Evolutionary conservation across 805 yeast species (phyloP), one percentile per base, ranked within the genome.

Genomic region (Lipomyces sp.): DNA sequence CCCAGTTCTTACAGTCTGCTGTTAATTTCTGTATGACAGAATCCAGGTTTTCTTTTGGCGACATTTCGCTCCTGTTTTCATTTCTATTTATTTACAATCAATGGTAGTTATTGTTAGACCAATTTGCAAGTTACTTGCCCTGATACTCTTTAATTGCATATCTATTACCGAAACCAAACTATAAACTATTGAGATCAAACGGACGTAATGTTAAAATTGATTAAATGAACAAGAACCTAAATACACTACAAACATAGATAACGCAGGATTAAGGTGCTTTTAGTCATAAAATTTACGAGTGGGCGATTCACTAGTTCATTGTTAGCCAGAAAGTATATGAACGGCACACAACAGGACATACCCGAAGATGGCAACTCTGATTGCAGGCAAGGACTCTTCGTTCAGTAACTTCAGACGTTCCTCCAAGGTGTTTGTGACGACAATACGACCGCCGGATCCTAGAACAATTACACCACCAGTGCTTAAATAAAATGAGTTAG

Each of bases 281-380:
- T 84, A 93, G 76, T 92, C 96, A 76, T 92, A 92, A 85, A 90
- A 94, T 83, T 90, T 91, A 85, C 98, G 90, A 64, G 94, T 80
- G 64, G 85, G 70, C 65, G 42, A 35, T 51, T 64, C 65, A 37
- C 67, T 64, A 32, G 29, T 10, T 24, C 6, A 42, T 33, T 34
- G 34, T 24, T 18, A 30, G 18, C 24, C 18, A 33, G 24, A n/a
- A 51, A 24, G 24, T 51, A 51, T 4, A 18, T 24, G 7, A 51
- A 51, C 11, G 32, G 15, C 54, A 34, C 24, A 13, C 34, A 29
- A 37, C 6, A n/a, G 18, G 7, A 65, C 71, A 24, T 55, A 87
- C 69, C 97, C 97, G 76, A 92, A 95, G 76, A 94, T 81, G 75
- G 93, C 96, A 70, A 90, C 83, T 81, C 98, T 88, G 71, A 95